Base-by-base conservation (phyloP, 2,329 filamentous ascomycete species). In the Stagonosporopsis rhizophila region DNA sequence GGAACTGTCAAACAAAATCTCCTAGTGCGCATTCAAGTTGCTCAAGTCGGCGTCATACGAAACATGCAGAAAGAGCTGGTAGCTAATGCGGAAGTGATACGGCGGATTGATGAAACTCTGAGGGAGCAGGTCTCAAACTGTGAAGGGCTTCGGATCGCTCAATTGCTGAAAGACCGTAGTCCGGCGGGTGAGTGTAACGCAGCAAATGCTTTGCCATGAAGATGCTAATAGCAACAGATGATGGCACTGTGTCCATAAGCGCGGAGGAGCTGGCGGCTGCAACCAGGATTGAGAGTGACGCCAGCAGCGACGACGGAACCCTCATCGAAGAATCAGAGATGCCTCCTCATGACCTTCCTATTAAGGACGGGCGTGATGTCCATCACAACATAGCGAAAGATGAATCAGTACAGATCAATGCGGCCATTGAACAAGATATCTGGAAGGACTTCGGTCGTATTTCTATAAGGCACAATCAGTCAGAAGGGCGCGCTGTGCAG, bases 191-290 rank as follows among this genome's bases (percentile, higher is more conserved):
- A 58, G 59, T 45, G 5, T n/a, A 25, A 32, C 23, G 30, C 45
- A 39, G 25, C 30, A 39, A 28, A 20, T 17, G n/a, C 23, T 23
- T 20, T 32, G 22, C 14, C 34, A 28, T 44, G 15, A 32, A 81
- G 81, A 4, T 80, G 79, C 81, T 80, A 34, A 80, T 81, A 12
- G 78, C 81, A 48, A 79, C 81, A 39, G 71, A 78, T n/a, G 77
- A 82, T 71, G 68, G 71, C 57, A 69, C 75, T 30, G 58, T 65
- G 40, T 60, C 60, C 15, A 27, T 69, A 12, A 62, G 49, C 38
- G 44, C 48, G n/a, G 60, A 54, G 27, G 60, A 60, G 38, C 40
- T 57, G 25, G 25, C 38, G 39, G 47, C 44, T 40, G 45, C 48
- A 37, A 44, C 30, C 25, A 41, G 32, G 19, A 41, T 45, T 28